phyloP scores from a whole-genome alignment of 2,329 filamentous ascomycete species.

The Rutstroemia sydowiana region DNA sequence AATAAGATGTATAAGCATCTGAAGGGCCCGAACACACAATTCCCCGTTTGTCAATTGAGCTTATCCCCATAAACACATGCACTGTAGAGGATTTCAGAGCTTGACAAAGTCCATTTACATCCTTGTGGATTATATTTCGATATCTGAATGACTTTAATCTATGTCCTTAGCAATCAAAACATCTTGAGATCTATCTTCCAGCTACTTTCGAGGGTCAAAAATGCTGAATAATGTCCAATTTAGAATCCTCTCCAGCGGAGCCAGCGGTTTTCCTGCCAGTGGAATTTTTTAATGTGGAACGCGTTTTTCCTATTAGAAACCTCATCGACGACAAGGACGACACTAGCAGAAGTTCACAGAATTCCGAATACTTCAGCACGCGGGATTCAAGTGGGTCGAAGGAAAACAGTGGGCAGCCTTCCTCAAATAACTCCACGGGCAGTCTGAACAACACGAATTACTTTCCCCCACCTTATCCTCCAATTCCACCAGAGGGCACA shows the following conservation, averaged over 20 bases:
- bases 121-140: not conserved
- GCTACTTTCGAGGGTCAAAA: not conserved
- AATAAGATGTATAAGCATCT: no score
- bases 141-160: not conserved
- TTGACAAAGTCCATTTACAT: not conserved
- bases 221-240: slow-evolving; percentile 9
- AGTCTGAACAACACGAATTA: slow-evolving; percentile 3
- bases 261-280: slow-evolving; percentile 15
- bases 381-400: not conserved
- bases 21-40: no score
- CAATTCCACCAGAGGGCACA: slow-evolving; percentile 11
- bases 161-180: not conserved
- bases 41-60: no score
- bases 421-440: not conserved
- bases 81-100: no score
- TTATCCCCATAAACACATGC: no score
- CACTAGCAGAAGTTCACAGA: not conserved
- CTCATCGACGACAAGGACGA: slow-evolving; percentile 9
- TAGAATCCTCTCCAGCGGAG: slow-evolving; percentile 8
- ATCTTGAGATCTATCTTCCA: not conserved
- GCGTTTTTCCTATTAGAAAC: slow-evolving; percentile 24
- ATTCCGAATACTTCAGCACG: not conserved
- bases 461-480: slow-evolving; percentile 16
- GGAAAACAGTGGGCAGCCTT: not conserved
- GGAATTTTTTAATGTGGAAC: slow-evolving; percentile 17